Conservation (phyloP, 345 rosid species). For the Stellera chamaejasme region DNA sequence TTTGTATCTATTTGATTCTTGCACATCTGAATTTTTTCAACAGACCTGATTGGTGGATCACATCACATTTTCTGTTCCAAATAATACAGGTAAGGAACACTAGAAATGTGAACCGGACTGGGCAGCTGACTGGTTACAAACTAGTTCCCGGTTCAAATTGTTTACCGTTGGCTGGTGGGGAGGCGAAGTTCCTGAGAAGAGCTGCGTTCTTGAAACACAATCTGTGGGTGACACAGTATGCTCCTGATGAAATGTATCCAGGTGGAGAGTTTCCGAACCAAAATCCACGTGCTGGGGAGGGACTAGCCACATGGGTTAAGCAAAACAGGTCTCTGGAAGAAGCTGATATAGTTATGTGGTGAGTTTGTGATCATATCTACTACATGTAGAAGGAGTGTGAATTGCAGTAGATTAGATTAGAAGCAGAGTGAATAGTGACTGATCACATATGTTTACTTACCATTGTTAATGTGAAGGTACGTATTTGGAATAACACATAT, state of each 20-base stretch:
- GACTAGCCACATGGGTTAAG: conserved; percentile 70
- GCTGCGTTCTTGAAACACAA: conserved; percentile 71
- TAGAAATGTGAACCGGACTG: conserved; percentile 64
- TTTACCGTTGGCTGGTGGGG: conserved; percentile 60
- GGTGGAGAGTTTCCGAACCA: conserved; percentile 81
- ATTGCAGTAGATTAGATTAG: not conserved
- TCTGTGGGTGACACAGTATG: conserved; percentile 64
- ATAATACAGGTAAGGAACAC: conserved; percentile 52
- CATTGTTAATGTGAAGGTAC: conserved; percentile 37
- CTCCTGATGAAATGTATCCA: conserved; percentile 52
- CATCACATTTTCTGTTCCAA: not conserved
- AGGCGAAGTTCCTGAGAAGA: conserved; percentile 58
- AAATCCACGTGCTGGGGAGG: conserved; percentile 69
- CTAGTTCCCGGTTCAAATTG: conserved; percentile 71
- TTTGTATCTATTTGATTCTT: no score
- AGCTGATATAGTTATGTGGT: conserved; percentile 64
- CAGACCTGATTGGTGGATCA: not conserved
- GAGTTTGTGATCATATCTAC: conserved; percentile 17
- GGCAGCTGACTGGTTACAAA: conserved; percentile 64
- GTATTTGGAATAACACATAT: conserved; percentile 64
- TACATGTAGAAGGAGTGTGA: not conserved
- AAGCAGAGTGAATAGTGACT: not conserved
- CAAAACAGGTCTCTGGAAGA: conserved; percentile 61
- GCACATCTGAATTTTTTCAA: no score
- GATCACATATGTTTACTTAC: not conserved